Base-by-base conservation (phyloP, 176 grass and related monocot genomes). In the Phoenix dactylifera region DNA sequence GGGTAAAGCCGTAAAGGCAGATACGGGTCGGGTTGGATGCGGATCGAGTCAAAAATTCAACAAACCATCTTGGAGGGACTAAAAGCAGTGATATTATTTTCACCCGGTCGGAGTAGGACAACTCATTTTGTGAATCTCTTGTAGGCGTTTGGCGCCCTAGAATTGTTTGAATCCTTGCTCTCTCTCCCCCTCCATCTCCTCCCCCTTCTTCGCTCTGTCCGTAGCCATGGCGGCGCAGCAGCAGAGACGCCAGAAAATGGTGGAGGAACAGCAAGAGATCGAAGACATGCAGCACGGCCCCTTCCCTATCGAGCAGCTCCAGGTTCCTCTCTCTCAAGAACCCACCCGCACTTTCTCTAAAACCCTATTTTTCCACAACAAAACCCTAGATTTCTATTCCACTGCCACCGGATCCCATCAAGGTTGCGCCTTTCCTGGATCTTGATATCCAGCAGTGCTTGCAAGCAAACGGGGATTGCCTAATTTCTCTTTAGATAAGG, bases 251-350 rank as follows among this genome's bases (percentile, higher is more conserved):
- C 79, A 60, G 58, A 78, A 69, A 57, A 68, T 67, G 51, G 73
- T 54, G 68, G 63, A 54, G 28, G 72, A 72, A 49, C 69, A 66
- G 51, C 69, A 65, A 72, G 58, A 95, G 74, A 69, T 70, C 57
- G 80, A 83, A 70, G 94, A 83, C 58, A 70, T 53, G 79, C 84
- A 86, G 70, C 84, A 92, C 57, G 88, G 88, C 7, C 88, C 93
- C 18, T 89, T 89, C 76, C 81, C 85, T 64, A 69, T 95, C 61
- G 89, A 95, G 68, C 81, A 85, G 25, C 81, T 95, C n/a, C 81
- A 95, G 78, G 81, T 95, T 68, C 12, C 35, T 44, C 35, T 6
- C 32, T 2, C 35, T 3, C 35, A 44, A 44, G 9, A 44, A 44
- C 35, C 35, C 35, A 9, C 7, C 35, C 10, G 0, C 10, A 44